A percentile compares a stretch with the other conserved stretches of the same genome.
These are phyloP conservation scores for Calonectria crousiana DNA, from an alignment of 2,329 filamentous ascomycete genomes.

Conservation along the genomic window DNA sequence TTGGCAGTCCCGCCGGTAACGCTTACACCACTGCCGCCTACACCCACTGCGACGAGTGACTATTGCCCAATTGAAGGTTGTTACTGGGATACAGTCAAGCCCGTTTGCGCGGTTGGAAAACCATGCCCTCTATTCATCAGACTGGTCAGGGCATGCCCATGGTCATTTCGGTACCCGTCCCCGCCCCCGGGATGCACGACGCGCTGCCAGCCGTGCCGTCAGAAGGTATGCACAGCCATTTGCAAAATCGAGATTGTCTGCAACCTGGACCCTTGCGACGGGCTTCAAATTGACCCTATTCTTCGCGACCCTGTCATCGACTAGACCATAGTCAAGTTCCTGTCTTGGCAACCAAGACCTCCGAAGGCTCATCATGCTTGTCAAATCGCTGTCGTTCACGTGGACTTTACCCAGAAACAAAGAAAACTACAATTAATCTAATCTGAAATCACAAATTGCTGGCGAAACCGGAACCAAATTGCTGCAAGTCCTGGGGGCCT, in stretches of 20 bases:
- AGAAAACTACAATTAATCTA: not conserved
- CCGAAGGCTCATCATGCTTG: not conserved
- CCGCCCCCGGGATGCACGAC: not conserved
- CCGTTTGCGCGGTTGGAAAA: not conserved
- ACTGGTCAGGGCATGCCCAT: not conserved
- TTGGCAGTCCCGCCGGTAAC: not conserved
- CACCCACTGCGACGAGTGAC: not conserved
- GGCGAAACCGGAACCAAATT: not conserved
- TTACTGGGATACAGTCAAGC: not conserved
- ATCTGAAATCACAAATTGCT: not conserved
- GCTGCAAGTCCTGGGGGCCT: not conserved
- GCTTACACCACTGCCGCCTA: not conserved
- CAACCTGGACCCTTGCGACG: not conserved
- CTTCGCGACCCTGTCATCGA: no score
- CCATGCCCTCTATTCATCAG: not conserved
- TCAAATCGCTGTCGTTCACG: not conserved
- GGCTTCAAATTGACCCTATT: no score
- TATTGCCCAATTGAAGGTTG: not conserved
- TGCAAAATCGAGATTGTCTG: not conserved
- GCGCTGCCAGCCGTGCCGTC: not conserved
- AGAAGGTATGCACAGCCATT: not conserved
- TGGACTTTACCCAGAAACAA: not conserved
- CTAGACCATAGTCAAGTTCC: not conserved
- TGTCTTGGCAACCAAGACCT: not conserved
- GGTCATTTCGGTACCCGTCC: not conserved